A percentile compares a stretch with the other conserved stretches of the same genome.
phyloP scores from a whole-genome alignment of 1,284 basidiomycete species.

The Pseudozyma thailandica region DNA sequence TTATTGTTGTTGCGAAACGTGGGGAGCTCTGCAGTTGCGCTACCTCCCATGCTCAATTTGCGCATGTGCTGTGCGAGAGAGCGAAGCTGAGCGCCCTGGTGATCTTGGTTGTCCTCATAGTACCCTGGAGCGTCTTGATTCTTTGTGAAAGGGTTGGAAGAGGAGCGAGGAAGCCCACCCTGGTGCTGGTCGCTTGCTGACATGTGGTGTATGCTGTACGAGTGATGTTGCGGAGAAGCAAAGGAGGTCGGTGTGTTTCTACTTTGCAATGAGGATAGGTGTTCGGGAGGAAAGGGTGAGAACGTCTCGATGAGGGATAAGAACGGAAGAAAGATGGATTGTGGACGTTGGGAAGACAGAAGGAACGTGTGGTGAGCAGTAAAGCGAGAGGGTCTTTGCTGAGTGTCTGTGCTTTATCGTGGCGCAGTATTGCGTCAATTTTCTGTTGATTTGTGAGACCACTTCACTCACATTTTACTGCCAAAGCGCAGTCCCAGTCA shows the following conservation, averaged over 20 bases:
- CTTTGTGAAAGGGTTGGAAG: constrained; percentile 49
- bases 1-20: constrained; percentile 6
- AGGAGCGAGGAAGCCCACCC: constrained; percentile 11
- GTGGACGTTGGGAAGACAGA: no score
- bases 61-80: constrained; percentile 48
- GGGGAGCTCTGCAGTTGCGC: constrained; percentile 26
- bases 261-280: no score
- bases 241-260: background rate
- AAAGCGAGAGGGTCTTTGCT: no score
- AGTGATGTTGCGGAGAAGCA: background rate
- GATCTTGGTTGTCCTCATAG: constrained; percentile 27
- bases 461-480: no score
- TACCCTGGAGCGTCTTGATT: constrained; percentile 47
- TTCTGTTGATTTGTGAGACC: no score
- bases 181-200: constrained; percentile 10
- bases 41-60: constrained; percentile 47
- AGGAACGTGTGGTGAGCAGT: no score
- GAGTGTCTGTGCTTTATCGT: no score
- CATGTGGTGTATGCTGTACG: constrained; percentile 2
- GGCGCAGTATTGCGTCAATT: no score
- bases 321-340: no score
- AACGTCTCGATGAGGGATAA: no score
- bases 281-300: no score
- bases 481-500: no score
- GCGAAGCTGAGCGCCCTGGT: constrained; percentile 36